Conservation (phyloP, 345 rosid species). For the Heritiera littoralis region DNA sequence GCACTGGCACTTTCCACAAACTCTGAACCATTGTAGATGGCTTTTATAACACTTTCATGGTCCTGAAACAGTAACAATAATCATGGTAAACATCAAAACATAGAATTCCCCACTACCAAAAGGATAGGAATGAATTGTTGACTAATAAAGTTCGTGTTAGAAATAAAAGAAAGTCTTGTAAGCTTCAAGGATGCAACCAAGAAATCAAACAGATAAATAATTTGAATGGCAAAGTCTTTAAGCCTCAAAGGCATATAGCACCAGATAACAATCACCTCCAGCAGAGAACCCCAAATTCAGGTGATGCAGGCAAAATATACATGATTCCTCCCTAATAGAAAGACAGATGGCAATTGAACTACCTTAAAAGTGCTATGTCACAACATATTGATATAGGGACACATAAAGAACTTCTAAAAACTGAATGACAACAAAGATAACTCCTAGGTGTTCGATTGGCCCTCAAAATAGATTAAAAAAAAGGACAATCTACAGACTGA, state of each 20-base stretch:
- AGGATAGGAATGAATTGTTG: not conserved
- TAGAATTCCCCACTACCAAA: not conserved
- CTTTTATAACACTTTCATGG: constrained; percentile 68
- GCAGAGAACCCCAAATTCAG: not conserved
- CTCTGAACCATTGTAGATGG: constrained; percentile 80
- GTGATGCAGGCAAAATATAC: not conserved
- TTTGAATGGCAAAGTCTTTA: not conserved
- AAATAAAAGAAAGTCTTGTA: not conserved
- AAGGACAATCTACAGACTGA: not conserved
- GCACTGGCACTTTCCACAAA: constrained; percentile 46
- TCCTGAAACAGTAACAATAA: constrained; percentile 39
- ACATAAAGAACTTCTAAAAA: not conserved
- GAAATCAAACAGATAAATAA: not conserved
- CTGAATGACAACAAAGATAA: not conserved
- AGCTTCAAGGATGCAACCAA: not conserved
- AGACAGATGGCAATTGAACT: not conserved
- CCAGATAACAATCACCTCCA: not conserved
- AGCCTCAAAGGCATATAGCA: not conserved
- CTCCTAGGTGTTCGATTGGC: not conserved
- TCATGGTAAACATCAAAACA: not conserved
- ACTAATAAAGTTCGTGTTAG: not conserved
- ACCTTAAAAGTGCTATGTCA: not conserved
- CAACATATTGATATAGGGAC: not conserved
- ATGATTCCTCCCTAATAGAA: not conserved
- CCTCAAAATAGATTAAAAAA: not conserved